Base-by-base conservation (phyloP, 176 grass and related monocot species). In the Aegilops tauschii region DNA sequence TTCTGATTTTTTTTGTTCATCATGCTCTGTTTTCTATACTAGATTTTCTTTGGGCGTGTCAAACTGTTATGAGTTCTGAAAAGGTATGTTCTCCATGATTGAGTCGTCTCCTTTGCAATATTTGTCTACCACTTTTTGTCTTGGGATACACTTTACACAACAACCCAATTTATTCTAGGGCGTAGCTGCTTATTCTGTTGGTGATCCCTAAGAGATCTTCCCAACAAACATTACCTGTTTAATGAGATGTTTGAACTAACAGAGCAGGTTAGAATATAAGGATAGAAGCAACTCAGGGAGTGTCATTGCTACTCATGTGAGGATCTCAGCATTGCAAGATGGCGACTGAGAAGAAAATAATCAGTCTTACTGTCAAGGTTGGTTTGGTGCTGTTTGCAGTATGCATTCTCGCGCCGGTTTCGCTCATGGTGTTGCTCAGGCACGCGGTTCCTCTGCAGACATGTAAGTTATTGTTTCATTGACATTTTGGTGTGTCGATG, bases 231-330 rank as follows among this genome's bases (percentile, higher is more conserved):
- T 5, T 52, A 65, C 12, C 44, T 80, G 21, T 85, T 68, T 59
- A 56, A 32, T 81, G 54, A 81, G 82, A 81, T 75, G 77, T 89
- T 25, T 68, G 67, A 80, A 85, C 82, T 68, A 85, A 65, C 76
- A 45, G 17, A 68, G 42, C 65, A 45, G 62, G 20, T 69, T 50
- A 17, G 23, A 67, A 74, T 89, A 69, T 69, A 36, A 69, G 32
- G 0, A 69, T 10, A 69, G 1, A 69, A 37, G 8, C 17, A 69
- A 2, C 67, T 69, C 2, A 11, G 18, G 32, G 32, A 69, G 67
- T 69, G 0, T 21, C 32, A 35, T 31, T 65, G 7, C 44, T 54
- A 5, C 8, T 42, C 21, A 23, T 45, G 29, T 39, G 71, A 85
- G 44, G 21, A 21, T 54, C 59, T 78, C 36, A 64, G 84, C 79